Percentiles rank a stretch among this genome's conserved stretches.
phyloP scores from a whole-genome alignment of 2,329 filamentous ascomycete species.

The Epichloe aotearoae region DNA sequence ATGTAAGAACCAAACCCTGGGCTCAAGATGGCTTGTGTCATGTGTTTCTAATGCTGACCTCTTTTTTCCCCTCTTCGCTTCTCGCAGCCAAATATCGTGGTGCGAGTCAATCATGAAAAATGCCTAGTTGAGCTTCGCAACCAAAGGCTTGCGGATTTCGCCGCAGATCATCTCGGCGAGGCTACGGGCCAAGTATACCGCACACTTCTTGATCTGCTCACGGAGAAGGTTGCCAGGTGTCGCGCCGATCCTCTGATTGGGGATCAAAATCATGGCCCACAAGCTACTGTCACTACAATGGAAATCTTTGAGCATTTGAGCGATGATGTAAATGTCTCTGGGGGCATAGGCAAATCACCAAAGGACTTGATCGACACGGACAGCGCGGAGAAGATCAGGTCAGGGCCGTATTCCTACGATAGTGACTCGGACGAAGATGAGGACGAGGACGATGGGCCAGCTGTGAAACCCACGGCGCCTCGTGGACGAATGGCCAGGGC shows the following conservation, averaged over 20 bases:
- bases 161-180: constrained; percentile 54
- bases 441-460: constrained; percentile 14
- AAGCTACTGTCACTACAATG: constrained; percentile 34
- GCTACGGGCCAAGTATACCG: constrained; percentile 69
- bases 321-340: constrained; percentile 37
- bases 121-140: constrained; percentile 74
- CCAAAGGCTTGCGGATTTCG: constrained; percentile 60
- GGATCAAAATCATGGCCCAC: constrained; percentile 16
- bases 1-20: constrained; percentile 29
- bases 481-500: constrained; percentile 6
- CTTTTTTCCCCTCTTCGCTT: background rate
- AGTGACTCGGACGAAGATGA: constrained; percentile 23
- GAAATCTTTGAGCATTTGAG: constrained; percentile 44
- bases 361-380: constrained; percentile 32
- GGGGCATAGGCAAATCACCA: constrained; percentile 43
- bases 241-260: constrained; percentile 38
- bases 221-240: constrained; percentile 55
- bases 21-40: background rate
- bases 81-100: constrained; percentile 53
- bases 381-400: constrained; percentile 35
- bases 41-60: background rate
- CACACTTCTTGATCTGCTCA: constrained; percentile 56
- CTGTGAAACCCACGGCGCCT: background rate
- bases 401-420: constrained; percentile 19
- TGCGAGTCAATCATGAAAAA: constrained; percentile 77